Evolutionary conservation across 1,139 yeast genomes (phyloP), one percentile per base, ranked within the genome.

Genomic region (Ashbya aceris): DNA sequence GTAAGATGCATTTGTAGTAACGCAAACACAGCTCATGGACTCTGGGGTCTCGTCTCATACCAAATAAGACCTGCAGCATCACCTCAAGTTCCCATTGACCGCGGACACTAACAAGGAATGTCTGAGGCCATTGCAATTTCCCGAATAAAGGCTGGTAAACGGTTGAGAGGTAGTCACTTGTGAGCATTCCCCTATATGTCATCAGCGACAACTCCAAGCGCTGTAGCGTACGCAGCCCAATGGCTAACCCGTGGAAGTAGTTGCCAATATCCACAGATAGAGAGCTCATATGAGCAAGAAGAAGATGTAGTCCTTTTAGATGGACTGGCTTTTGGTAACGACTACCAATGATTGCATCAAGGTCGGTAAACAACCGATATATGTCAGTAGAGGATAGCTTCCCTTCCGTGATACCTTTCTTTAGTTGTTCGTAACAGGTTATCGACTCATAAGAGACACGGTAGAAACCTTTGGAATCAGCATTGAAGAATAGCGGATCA

Each of bases 381-480:
- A 64, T 28, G 39, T 64, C 65, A 4, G 47, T 13, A 3, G 49
- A 50, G 2, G 59, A 41, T 8, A 67, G 37, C n/a, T 33, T 39
- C 2, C 57, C 55, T 4, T 63, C 46, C 36, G 60, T 42, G 6
- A 53, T 7, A 33, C 46, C 56, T 3, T 53, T 40, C 30, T 54
- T 41, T 13, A 73, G 52, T 23, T 54, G 53, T 1, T 61, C 54
- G 39, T 67, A 60, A 23, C 59, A 49, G 20, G 45, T 42, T 3
- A 43, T 11, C 20, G 60, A 47, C 23, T 59, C 60, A 44, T 68
- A 68, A 5, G 65, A 56, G 1, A 63, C 65, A 45, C 71, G 64
- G 51, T 69, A 76, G 48, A 69, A 65, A 2, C 78, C 79, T 14
- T 69, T 64, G 43, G 70, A 64, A 44, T 70, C 68, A 17, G 70